phyloP scores from a whole-genome alignment of 148 eudicot species.

The Chenopodium berlandieri region DNA sequence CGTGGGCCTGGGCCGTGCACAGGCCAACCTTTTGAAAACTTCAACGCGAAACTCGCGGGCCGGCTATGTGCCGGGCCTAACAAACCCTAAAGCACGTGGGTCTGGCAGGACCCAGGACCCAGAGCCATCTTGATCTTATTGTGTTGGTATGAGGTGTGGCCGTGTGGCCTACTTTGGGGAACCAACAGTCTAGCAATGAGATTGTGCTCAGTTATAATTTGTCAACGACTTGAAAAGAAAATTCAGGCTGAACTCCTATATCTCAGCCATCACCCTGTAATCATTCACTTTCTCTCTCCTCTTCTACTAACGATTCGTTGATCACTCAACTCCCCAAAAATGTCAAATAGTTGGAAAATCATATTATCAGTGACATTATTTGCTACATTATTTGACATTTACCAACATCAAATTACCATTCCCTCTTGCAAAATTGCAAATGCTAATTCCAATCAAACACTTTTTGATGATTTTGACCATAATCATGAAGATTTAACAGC shows the following conservation, averaged over 20 bases:
- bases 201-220: too few species aligned
- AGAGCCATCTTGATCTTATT: too few species aligned
- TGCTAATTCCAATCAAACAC: background rate
- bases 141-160: too few species aligned
- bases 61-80: too few species aligned
- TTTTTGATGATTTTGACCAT: background rate
- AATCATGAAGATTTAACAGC: conserved; percentile 2
- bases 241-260: background rate
- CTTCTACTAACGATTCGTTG: background rate
- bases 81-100: too few species aligned
- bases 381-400: conserved; percentile 6
- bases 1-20: too few species aligned
- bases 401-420: conserved; percentile 1
- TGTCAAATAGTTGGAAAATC: background rate
- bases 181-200: too few species aligned
- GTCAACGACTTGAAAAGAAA: background rate
- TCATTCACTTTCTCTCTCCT: background rate
- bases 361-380: conserved; percentile 3
- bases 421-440: conserved; percentile 18
- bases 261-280: background rate
- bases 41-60: too few species aligned
- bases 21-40: too few species aligned
- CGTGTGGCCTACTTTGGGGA: too few species aligned
- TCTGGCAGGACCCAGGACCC: too few species aligned
- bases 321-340: background rate